These are phyloP conservation scores for Capsicum rhomboideum DNA, from an alignment of 257 asterid genomes.

Conservation along the genomic window DNA sequence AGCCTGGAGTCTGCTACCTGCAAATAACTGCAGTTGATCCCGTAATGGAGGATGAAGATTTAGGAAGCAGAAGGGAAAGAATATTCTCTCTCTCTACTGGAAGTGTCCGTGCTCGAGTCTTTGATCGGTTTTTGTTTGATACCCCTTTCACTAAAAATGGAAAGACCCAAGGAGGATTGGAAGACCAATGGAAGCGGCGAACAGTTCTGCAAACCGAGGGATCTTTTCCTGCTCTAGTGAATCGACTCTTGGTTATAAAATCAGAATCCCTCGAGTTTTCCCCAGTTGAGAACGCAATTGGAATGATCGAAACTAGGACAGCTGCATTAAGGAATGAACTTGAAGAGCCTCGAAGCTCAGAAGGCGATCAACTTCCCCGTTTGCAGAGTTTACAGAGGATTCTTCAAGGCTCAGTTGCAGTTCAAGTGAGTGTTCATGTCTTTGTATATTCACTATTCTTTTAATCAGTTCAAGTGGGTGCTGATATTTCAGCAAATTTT, in stretches of 20 bases:
- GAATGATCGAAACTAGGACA: constrained; percentile 97
- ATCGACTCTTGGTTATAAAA: constrained; percentile 68
- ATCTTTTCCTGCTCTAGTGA: constrained; percentile 92
- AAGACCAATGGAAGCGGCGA: constrained; percentile 97
- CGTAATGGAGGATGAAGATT: constrained; percentile 96
- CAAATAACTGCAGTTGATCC: constrained; percentile 99
- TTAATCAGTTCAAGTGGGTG: neutral
- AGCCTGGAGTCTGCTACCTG: constrained; percentile 81
- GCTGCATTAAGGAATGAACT: constrained; percentile 93
- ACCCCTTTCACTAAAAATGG: constrained; percentile 98
- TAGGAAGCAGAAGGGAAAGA: constrained; percentile 96
- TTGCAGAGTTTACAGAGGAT: constrained; percentile 97
- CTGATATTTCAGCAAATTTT: neutral
- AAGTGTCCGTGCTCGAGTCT: constrained; percentile 91
- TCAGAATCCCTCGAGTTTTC: constrained; percentile 96
- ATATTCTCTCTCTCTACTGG: constrained; percentile 89
- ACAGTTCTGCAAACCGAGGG: constrained; percentile 92
- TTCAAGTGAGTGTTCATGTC: constrained; percentile 57
- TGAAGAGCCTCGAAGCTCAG: constrained; percentile 98
- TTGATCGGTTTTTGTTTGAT: constrained; percentile 84
- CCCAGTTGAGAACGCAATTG: constrained; percentile 98
- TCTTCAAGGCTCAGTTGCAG: constrained; percentile 99
- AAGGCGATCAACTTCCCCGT: constrained; percentile 99
- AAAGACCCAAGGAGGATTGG: constrained; percentile 97
- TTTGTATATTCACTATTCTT: neutral